Base-by-base conservation (phyloP, 345 rosid species). In the Trapa incisa region DNA sequence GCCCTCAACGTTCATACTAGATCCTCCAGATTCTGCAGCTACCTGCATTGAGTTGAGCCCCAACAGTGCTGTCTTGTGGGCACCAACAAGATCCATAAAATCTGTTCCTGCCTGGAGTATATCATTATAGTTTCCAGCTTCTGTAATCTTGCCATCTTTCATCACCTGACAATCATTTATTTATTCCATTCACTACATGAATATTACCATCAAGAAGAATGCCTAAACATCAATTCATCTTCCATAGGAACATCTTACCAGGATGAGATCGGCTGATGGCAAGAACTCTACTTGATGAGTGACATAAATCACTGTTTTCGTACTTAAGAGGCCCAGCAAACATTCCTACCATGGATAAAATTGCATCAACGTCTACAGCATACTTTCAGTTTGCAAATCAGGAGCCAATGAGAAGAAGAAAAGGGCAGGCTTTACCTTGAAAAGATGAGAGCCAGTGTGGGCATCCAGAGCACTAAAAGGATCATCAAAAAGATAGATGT, bases 401-500 rank as follows among this genome's bases (percentile, higher is more conserved):
- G 22, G 33, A 54, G 14, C 10, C 5, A 8, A 58, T 13, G 8
- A 58, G 63, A 58, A 32, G 38, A 38, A 38, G 16, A 2, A 32
- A 54, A 54, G 33, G 60, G 8, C 12, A n/a, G 7, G 35, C 35
- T 16, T 58, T 71, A 89, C 96, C 88, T 86, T 89, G 64, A 87
- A 89, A 58, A 92, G 80, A 75, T 86, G 92, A 69, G 89, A 82
- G 45, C 91, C 96, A 12, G 96, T 92, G 72, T 87, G 91, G 45
- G 93, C 96, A 83, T 92, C 96, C 56, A 89, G 89, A 10, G 91
- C 98, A 70, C 93, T 92, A 63, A 92, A 92, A 64, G 96, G 96
- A 73, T 92, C 98, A 65, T 92, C 98, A 3, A 92, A 88, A 2
- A 89, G 77, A 65, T 89, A 92, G 67, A 89, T 84, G 79, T 89